These are phyloP conservation scores for Verticillium zaregamsianum DNA, from an alignment of 2,329 filamentous ascomycete genomes.

Conservation along the genomic window DNA sequence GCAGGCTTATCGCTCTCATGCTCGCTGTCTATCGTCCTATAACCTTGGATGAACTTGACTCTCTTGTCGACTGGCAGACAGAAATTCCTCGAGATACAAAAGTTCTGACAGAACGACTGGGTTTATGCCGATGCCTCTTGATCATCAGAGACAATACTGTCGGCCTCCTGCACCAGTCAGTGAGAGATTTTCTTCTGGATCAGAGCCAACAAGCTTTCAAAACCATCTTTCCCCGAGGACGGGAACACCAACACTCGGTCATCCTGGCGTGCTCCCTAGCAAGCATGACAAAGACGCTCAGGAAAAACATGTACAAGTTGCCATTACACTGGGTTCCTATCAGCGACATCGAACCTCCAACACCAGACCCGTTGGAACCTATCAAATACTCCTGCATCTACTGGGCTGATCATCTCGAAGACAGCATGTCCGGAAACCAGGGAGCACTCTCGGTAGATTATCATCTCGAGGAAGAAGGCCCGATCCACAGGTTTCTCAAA, in stretches of 20 bases:
- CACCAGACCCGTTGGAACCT: conserved; percentile 12
- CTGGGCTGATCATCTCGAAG: conserved; percentile 17
- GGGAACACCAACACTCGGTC: no score
- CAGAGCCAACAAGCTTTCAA: conserved; percentile 26
- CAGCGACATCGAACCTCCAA: not conserved
- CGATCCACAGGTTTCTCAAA: no score
- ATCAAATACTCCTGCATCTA: conserved; percentile 15
- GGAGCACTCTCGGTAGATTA: no score
- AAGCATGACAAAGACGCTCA: no score
- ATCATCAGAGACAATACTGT: conserved; percentile 22
- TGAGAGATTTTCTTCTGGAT: conserved; percentile 33
- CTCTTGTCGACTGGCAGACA: no score
- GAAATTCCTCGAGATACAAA: no score
- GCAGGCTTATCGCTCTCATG: conserved; percentile 25
- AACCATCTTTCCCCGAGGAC: not conserved
- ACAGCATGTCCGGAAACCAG: not conserved
- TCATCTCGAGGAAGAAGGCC: no score
- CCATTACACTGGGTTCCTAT: no score
- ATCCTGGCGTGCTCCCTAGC: no score
- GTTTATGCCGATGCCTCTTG: conserved; percentile 34
- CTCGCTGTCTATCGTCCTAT: conserved; percentile 29
- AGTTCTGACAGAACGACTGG: conserved; percentile 16
- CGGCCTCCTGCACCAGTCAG: conserved; percentile 37
- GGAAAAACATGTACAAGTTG: no score
- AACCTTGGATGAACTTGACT: conserved; percentile 24